A percentile compares a stretch with the other conserved stretches of the same genome.
Conservation (phyloP, 2,329 filamentous ascomycete genomes). For the Phialophora expanda region DNA sequence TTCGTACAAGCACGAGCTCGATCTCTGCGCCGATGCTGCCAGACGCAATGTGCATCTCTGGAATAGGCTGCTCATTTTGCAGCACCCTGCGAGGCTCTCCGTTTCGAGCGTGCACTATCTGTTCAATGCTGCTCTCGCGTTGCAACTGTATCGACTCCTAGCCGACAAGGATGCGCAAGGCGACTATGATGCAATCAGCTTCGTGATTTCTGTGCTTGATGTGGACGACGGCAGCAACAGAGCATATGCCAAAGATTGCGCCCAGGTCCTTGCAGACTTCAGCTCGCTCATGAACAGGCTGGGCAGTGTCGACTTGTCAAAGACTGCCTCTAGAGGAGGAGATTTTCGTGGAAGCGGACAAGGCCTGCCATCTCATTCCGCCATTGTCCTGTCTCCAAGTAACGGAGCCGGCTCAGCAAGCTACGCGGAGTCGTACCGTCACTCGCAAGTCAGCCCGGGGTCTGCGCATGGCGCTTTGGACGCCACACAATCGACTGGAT, state of each 20-base stretch:
- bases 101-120: conserved; percentile 51
- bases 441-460: conserved; percentile 14
- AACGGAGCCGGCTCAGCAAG: conserved; percentile 2
- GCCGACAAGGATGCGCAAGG: conserved; percentile 15
- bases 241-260: conserved; percentile 27
- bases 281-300: conserved; percentile 22
- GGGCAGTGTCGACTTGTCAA: conserved; percentile 21
- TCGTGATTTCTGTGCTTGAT: conserved; percentile 20
- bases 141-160: conserved; percentile 47
- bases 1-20: conserved; percentile 40
- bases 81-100: conserved; percentile 47
- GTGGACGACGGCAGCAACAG: conserved; percentile 27
- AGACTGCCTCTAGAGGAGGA: conserved; percentile 3
- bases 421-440: conserved; percentile 10
- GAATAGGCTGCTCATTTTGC: conserved; percentile 50
- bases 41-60: conserved; percentile 55
- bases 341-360: conserved; percentile 1
- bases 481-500: not conserved
- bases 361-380: conserved; percentile 17
- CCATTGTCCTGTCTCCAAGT: conserved; percentile 16
- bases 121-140: conserved; percentile 58
- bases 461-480: not conserved
- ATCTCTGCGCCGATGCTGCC: conserved; percentile 53
- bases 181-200: conserved; percentile 19
- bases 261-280: conserved; percentile 24